A percentile compares a stretch with the other conserved stretches of the same genome.
Evolutionary conservation across 2,329 filamentous ascomycete species (phyloP).

Genomic region (Apiospora sp.): DNA sequence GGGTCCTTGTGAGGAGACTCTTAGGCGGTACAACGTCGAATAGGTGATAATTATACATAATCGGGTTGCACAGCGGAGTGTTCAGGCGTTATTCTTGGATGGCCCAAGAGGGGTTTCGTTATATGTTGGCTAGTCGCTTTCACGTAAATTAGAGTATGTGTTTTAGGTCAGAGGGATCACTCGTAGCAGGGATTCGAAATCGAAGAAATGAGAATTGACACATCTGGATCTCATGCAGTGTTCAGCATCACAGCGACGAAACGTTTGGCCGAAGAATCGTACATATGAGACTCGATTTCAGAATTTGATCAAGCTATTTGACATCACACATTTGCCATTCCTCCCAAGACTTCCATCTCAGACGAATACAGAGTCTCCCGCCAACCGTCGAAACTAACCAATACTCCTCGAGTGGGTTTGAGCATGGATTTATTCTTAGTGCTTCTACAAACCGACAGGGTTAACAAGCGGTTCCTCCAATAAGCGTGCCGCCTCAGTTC

Average conservation of each 20-base stretch:
- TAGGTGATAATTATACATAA: not conserved
- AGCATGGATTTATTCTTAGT: conserved; percentile 1
- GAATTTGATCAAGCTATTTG: not conserved
- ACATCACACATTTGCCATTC: not conserved
- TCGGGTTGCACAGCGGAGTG: not conserved
- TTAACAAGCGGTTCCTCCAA: not conserved
- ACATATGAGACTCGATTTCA: no score
- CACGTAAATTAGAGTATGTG: not conserved
- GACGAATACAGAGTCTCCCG: not conserved
- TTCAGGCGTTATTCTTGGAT: not conserved
- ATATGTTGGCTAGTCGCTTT: not conserved
- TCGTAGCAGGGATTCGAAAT: no score
- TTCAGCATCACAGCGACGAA: not conserved
- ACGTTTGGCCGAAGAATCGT: not conserved
- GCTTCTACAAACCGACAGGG: not conserved
- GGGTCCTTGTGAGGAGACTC: not conserved
- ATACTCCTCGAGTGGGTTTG: not conserved
- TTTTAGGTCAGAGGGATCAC: not conserved
- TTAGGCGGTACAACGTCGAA: no score
- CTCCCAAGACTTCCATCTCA: not conserved
- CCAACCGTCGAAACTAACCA: not conserved
- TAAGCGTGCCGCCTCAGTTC: not conserved
- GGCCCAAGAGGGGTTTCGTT: not conserved
- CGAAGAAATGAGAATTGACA: no score
- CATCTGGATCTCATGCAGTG: not conserved